These are phyloP conservation scores for Pyrenophora graminea DNA, from an alignment of 2,329 filamentous ascomycete genomes.

Conservation along the genomic window DNA sequence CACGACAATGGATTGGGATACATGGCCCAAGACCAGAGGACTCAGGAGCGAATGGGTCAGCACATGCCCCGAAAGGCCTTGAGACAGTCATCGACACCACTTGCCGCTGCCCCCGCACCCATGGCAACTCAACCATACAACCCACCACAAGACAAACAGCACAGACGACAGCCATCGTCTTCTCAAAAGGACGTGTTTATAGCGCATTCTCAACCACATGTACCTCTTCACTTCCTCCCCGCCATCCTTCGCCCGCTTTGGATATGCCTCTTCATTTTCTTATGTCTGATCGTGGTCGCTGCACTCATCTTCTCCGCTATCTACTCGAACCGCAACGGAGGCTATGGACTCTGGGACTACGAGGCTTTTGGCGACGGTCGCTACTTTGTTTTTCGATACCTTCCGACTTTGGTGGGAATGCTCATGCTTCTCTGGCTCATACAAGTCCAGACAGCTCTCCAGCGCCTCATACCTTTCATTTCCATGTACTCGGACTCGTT, in stretches of 20 bases:
- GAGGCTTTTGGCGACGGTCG: slow-evolving; percentile 68
- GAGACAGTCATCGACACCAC: slow-evolving; percentile 17
- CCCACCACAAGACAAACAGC: slow-evolving; percentile 4
- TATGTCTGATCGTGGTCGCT: slow-evolving; percentile 71
- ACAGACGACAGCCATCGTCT: slow-evolving; percentile 12
- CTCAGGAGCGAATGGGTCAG: slow-evolving; percentile 35
- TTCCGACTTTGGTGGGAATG: slow-evolving; percentile 77
- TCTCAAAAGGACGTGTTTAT: slow-evolving; percentile 51
- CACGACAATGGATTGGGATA: slow-evolving; percentile 47
- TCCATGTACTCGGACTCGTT: slow-evolving; percentile 71
- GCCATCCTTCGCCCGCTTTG: slow-evolving; percentile 69
- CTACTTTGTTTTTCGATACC: slow-evolving; percentile 85
- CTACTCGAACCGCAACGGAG: slow-evolving; percentile 50
- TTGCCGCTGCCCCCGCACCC: slow-evolving; percentile 9
- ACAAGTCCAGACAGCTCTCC: slow-evolving; percentile 72
- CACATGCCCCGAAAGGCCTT: slow-evolving; percentile 27
- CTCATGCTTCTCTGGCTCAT: slow-evolving; percentile 77
- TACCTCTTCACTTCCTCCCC: slow-evolving; percentile 69
- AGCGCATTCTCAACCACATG: slow-evolving; percentile 51
- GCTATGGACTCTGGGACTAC: slow-evolving; percentile 69
- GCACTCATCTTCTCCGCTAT: slow-evolving; percentile 71
- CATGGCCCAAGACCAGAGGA: slow-evolving; percentile 40
- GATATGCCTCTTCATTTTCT: slow-evolving; percentile 62
- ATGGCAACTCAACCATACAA: slow-evolving; percentile 8
- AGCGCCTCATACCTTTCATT: slow-evolving; percentile 76